Conservation (phyloP, 2,329 filamentous ascomycete species). For the Westerdykella aurantiaca region DNA sequence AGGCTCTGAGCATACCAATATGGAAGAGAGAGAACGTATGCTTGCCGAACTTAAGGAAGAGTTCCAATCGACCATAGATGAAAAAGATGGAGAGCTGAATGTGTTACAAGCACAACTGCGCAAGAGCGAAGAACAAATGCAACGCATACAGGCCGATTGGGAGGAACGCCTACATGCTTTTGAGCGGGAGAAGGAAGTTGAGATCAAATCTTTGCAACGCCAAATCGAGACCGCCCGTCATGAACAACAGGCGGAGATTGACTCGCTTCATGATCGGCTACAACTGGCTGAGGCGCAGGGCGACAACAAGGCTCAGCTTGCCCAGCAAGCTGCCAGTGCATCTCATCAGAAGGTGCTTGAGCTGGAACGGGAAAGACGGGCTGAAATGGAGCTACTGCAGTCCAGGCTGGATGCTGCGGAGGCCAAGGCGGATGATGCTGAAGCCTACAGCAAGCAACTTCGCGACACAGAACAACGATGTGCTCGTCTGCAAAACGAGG, state of each 20-base stretch:
- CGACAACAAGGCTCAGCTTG: conserved; percentile 37
- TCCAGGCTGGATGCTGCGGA: conserved; percentile 33
- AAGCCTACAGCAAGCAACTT: conserved; percentile 32
- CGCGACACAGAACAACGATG: conserved; percentile 32
- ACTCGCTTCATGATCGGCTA: conserved; percentile 37
- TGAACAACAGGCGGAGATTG: conserved; percentile 38
- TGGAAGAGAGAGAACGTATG: conserved; percentile 30
- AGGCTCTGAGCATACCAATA: conserved; percentile 21
- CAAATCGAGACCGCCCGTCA: conserved; percentile 25
- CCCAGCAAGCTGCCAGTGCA: conserved; percentile 37
- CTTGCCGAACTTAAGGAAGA: conserved; percentile 33
- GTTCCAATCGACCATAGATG: conserved; percentile 42
- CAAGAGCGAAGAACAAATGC: conserved; percentile 22
- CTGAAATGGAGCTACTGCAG: conserved; percentile 35
- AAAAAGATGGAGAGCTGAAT: conserved; percentile 38
- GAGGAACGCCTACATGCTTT: conserved; percentile 28
- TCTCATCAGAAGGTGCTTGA: conserved; percentile 35
- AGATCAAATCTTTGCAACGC: conserved; percentile 33
- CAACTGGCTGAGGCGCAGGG: conserved; percentile 37
- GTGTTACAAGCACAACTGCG: conserved; percentile 27
- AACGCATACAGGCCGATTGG: conserved; percentile 18
- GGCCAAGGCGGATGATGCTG: conserved; percentile 31
- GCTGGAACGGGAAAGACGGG: conserved; percentile 34
- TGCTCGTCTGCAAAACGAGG: conserved; percentile 26
- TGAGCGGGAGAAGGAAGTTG: conserved; percentile 34